Base-by-base conservation (phyloP, 1,139 yeast genomes). In the Hansenula sp. region DNA sequence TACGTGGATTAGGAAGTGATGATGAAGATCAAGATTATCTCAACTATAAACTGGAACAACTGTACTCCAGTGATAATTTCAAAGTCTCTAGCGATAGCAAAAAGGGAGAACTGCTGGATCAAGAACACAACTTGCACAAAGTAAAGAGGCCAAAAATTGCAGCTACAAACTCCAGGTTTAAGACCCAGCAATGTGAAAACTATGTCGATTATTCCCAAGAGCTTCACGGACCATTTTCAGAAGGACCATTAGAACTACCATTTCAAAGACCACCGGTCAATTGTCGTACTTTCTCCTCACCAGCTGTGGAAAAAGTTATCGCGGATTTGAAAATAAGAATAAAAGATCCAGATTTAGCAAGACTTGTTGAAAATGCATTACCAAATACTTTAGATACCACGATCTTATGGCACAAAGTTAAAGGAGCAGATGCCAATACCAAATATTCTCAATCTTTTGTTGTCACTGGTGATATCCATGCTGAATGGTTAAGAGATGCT, bases 341-440 rank as follows among this genome's bases (percentile, higher is more conserved):
- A 18, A 61, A 62, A 33, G 81, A 83, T 57, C 75, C 74, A 0
- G 96, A 89, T 60, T 65, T 89, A 43, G 87, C 85, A 2, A 67
- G 94, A 43, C 64, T 89, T 48, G 76, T 89, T 53, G 96, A 88
- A 57, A 89, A 89, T 59, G 76, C 94, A 44, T 74, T 89, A 48
- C 96, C 96, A 9, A 90, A 90, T 59, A 89, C 96, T 0, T 67
- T 90, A 42, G 96, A 89, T 58, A 89, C 96, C 0, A 88, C 96
- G 0, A 79, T 89, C 40, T 69, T 85, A 46, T 89, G 91, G 89
- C 89, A 84, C 60, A 56, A 70, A 58, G 42, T 46, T 2, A 12
- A 40, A 21, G 28, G 41, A 17, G 28, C 37, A 9, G 48, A 49
- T 17, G 28, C 40, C 12, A 21, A 21, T 2, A 41, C 19, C 34